These are phyloP conservation scores for Hypoxylon sp. DNA, from an alignment of 2,329 filamentous ascomycete genomes.

Conservation along the genomic window DNA sequence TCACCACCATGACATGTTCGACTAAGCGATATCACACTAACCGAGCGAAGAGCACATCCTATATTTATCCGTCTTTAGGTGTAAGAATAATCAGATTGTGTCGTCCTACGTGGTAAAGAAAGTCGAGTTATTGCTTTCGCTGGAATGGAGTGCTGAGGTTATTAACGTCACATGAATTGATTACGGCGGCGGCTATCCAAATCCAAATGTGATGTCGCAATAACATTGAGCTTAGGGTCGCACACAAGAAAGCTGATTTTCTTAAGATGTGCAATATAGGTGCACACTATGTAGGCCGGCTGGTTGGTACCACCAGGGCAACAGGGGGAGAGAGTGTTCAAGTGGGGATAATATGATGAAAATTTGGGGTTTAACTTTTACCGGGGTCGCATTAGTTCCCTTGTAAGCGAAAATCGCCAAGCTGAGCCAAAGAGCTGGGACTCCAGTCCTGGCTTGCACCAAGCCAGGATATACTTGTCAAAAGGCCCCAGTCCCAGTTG, in stretches of 20 bases:
- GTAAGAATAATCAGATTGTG: too few species aligned
- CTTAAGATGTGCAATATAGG: constrained; percentile 49
- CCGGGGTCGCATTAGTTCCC: constrained; percentile 42
- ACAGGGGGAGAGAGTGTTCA: constrained; percentile 17
- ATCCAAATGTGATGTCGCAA: constrained; percentile 37
- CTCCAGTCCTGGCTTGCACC: constrained; percentile 8
- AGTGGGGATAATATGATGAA: constrained; percentile 26
- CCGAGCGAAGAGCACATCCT: too few species aligned
- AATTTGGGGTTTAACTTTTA: constrained; percentile 38
- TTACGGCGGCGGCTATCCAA: constrained; percentile 22
- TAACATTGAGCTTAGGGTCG: constrained; percentile 26
- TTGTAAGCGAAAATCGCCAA: constrained; percentile 39
- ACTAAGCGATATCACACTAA: constrained; percentile 4
- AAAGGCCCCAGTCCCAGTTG: constrained; percentile 29
- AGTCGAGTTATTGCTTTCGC: too few species aligned
- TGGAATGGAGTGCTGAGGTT: too few species aligned
- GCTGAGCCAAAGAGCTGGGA: constrained; percentile 40
- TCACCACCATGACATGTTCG: constrained; percentile 2
- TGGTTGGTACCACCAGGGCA: constrained; percentile 34
- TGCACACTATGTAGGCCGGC: constrained; percentile 17
- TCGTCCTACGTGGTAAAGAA: too few species aligned
- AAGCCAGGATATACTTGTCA: constrained; percentile 11
- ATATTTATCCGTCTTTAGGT: too few species aligned
- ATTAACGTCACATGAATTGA: constrained; percentile 23
- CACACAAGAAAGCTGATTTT: constrained; percentile 37